Evolutionary conservation across 1,284 basidiomycete genomes (phyloP).

Genomic region (Cutaneotrichosporon sp.): DNA sequence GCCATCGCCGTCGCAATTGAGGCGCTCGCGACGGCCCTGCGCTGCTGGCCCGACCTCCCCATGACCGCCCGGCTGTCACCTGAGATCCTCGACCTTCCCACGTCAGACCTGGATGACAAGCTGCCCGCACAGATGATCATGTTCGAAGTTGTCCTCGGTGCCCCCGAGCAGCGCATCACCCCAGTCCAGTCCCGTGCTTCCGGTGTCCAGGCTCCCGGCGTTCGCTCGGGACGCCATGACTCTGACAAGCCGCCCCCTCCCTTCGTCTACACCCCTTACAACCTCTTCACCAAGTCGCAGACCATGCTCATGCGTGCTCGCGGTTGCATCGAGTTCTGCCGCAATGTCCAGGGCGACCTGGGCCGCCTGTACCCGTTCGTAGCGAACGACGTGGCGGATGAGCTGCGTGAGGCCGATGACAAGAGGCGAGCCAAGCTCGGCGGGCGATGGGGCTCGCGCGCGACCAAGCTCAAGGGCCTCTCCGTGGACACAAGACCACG

Average conservation of each 20-base stretch:
- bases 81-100: conserved; percentile 52
- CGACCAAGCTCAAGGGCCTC: conserved; percentile 19
- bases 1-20: conserved; percentile 52
- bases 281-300: conserved; percentile 52
- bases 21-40: conserved; percentile 49
- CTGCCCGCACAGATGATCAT: conserved; percentile 50
- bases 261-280: conserved; percentile 54
- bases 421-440: conserved; percentile 16
- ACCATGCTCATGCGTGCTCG: conserved; percentile 49
- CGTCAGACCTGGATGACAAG: conserved; percentile 39
- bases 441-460: conserved; percentile 17
- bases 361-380: conserved; percentile 45
- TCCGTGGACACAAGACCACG: conserved; percentile 26
- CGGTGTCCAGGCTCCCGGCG: conserved; percentile 39
- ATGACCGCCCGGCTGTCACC: conserved; percentile 50
- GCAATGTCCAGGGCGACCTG: conserved; percentile 44
- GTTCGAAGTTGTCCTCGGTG: conserved; percentile 52
- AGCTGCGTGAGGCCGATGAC: conserved; percentile 36
- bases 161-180: conserved; percentile 39
- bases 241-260: conserved; percentile 49
- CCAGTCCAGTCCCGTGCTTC: conserved; percentile 41
- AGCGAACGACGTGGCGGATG: conserved; percentile 39
- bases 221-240: conserved; percentile 38
- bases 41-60: conserved; percentile 50
- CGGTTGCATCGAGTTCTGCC: conserved; percentile 46